These are phyloP conservation scores for Oehlia diaphana DNA, from an alignment of 192 early-diverging fungal genomes.

Conservation along the genomic window DNA sequence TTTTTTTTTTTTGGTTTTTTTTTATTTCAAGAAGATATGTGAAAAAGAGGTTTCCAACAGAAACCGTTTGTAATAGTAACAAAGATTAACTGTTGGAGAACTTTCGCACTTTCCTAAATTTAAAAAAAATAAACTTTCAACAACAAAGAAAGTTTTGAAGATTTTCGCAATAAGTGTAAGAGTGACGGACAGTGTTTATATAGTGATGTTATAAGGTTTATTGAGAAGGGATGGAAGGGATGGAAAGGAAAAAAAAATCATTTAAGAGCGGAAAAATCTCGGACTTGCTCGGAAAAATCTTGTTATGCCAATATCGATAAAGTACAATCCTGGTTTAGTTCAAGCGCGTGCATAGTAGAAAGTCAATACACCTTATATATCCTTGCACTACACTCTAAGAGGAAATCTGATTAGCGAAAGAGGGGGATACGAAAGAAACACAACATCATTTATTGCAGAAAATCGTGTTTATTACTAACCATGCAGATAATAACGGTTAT, in stretches of 20 bases:
- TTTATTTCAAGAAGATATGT: too few species aligned
- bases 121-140: too few species aligned
- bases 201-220: background rate
- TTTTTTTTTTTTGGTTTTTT: too few species aligned
- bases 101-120: too few species aligned
- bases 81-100: too few species aligned
- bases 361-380: constrained; percentile 11
- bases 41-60: too few species aligned
- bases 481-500: too few species aligned
- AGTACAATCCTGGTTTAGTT: constrained; percentile 3
- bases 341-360: background rate
- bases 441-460: background rate
- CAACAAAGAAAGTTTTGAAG: background rate
- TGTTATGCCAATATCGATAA: constrained; percentile 3
- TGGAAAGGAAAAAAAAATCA: background rate
- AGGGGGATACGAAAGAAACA: background rate
- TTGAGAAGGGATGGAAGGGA: background rate
- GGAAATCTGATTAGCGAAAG: background rate
- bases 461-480: too few species aligned
- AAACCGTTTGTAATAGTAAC: too few species aligned
- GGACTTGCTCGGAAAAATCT: constrained; percentile 24
- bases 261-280: constrained; percentile 20
- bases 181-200: background rate
- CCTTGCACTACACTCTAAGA: background rate
- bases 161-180: background rate